phyloP scores from a whole-genome alignment of 2,329 filamentous ascomycete genomes.

The Blastomyces gilchristii region DNA sequence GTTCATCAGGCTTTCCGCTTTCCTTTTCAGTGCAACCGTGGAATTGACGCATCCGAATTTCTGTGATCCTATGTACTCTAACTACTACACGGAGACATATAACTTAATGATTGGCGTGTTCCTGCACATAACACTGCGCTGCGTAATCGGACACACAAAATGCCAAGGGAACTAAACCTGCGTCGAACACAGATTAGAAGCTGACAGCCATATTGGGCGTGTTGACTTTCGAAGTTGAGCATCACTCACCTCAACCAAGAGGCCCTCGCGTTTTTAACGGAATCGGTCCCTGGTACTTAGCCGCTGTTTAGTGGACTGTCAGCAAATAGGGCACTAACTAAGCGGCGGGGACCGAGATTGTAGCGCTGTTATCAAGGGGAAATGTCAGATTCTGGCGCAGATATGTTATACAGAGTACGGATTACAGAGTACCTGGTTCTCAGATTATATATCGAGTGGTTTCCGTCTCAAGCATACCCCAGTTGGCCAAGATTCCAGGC shows the following conservation, averaged over 20 bases:
- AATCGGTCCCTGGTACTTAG: background rate
- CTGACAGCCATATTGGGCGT: background rate
- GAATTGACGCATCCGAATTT: background rate
- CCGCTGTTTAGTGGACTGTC: background rate
- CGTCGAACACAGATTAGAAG: background rate
- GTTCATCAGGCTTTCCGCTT: background rate
- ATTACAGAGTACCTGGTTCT: background rate
- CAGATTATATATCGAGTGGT: background rate
- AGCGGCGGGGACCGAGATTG: background rate
- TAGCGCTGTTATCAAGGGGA: no score
- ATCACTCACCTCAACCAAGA: background rate
- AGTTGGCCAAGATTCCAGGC: background rate
- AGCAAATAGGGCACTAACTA: background rate
- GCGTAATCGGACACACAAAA: background rate
- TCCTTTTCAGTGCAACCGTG: background rate
- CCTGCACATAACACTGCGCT: background rate
- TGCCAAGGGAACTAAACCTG: background rate
- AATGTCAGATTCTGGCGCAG: background rate
- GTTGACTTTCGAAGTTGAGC: background rate
- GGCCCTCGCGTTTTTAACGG: background rate
- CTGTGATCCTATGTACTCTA: background rate
- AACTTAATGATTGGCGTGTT: background rate
- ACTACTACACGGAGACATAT: background rate
- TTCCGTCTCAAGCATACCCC: background rate
- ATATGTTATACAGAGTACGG: background rate